Evolutionary conservation across 2,329 filamentous ascomycete species (phyloP), one percentile per base, ranked within the genome.

Genomic region (Colletotrichum gloeosporioides): DNA sequence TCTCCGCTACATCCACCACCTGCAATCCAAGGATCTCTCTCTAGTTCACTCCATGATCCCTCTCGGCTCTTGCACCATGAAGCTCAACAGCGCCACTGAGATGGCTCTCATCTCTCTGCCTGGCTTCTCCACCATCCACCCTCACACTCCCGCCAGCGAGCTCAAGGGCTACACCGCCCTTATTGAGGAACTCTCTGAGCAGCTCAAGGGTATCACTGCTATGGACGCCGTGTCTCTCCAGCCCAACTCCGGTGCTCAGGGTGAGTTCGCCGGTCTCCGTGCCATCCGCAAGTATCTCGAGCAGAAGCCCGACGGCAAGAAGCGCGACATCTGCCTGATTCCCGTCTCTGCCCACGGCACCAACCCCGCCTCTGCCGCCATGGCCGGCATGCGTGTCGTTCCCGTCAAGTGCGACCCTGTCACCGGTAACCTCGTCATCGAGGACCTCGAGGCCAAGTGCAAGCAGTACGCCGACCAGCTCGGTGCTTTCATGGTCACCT

Each of bases 21-120:
- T 99, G 7, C 94, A 98, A 84, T 98, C 96, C 67, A 98, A 98
- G 88, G 96, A 99, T 83, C 88, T 99, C 16, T 98, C 96, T 2
- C 90, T 98, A 7, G 95, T 96, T 3, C 96, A 99, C 87, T 98
- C 96, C 18, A 99, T 99, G 96, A 99, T 99, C 77, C 96, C 96
- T 4, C 91, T 99, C 2, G 96, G 96, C 25, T 98, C 96, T 2
- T 99, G 96, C 89, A 99, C 96, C 16, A 99, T 99, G 96, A 99
- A 99, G 89, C 92, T 98, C 69, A 98, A 98, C 84, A 95, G 94
- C 57, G 97, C 96, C 4, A 95, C 95, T 1, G 95, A 98, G 87
- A 98, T 99, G 96, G 91, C 95, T 18, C 94, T 96, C 9, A 90
- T 98, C 71, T 95, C 95, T 1, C 93, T 93, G 86, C 92, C 93